phyloP scores from a whole-genome alignment of 2,329 filamentous ascomycete genomes.

The Fusarium metavorans region DNA sequence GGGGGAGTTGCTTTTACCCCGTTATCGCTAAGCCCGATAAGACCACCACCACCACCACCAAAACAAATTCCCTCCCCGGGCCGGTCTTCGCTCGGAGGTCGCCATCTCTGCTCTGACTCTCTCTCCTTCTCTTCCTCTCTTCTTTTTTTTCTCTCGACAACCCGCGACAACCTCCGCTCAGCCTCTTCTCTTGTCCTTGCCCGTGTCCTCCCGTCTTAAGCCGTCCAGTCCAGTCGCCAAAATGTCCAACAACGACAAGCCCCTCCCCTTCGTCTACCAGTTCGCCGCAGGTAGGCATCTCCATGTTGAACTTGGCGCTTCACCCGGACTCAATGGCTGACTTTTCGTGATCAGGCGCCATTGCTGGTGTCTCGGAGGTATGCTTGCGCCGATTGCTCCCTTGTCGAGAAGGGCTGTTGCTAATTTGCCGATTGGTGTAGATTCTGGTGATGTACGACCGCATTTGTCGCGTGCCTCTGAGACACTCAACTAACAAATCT shows the following conservation, averaged over 20 bases:
- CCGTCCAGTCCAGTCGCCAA: constrained; percentile 27
- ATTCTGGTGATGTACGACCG: constrained; percentile 83
- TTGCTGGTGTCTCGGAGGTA: constrained; percentile 98
- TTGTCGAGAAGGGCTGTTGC: not conserved
- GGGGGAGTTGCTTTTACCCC: constrained; percentile 29
- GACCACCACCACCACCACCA: constrained; percentile 42
- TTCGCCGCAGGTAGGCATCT: constrained; percentile 83
- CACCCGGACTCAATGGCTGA: constrained; percentile 34
- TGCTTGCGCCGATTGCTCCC: constrained; percentile 47
- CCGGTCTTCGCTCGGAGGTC: constrained; percentile 46
- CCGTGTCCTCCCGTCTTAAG: constrained; percentile 5
- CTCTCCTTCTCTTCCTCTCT: constrained; percentile 16
- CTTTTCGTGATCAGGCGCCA: constrained; percentile 72
- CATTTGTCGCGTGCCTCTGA: constrained; percentile 35
- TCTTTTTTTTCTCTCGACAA: constrained; percentile 2
- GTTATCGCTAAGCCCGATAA: constrained; percentile 43
- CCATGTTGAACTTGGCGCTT: constrained; percentile 2
- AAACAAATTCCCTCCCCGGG: constrained; percentile 47
- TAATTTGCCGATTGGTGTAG: constrained; percentile 58
- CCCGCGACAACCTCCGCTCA: constrained; percentile 26
- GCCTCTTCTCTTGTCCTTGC: constrained; percentile 8
- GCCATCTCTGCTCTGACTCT: constrained; percentile 28
- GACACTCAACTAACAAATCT: constrained; percentile 30
- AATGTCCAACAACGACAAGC: constrained; percentile 67
- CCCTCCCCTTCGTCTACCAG: constrained; percentile 93